Base-by-base conservation (phyloP, 73 alveolate genomes). In the Blepharisma stoltei region DNA sequence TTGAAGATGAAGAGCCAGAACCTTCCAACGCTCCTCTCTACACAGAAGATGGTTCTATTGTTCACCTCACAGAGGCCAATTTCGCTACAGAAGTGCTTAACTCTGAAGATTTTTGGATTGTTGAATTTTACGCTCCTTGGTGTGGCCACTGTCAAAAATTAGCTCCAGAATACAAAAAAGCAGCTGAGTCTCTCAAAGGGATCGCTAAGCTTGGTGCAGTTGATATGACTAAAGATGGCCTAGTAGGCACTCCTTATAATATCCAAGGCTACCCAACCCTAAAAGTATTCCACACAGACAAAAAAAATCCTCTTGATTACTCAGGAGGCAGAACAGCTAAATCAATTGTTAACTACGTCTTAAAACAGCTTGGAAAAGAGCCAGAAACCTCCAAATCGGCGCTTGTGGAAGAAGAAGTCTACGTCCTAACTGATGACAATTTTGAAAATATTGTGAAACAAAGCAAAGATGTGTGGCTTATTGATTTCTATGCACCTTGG, bases 111-210 rank as follows among this genome's bases (percentile, higher is more conserved):
- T 78, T 89, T 38, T 89, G 94, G 94, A 49, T 92, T 49, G 80
- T 92, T 23, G 94, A 89, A 80, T 92, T 92, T 82, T 92, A 67
- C 54, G 96, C 97, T 14, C 98, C 98, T 14, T 95, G 98, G 98
- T 91, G 98, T 79, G 99, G 99, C 32, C 99, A 95, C 71, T 95
- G 98, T 81, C 81, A 93, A 85, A 76, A 83, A 4, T 84, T 95
- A n/a, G 95, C 95, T 20, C 98, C 99, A 2, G 95, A 93, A 27
- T 93, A 92, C 87, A 97, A 95, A 84, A 90, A 94, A 87, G 96
- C 96, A 46, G 97, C 98, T 18, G 80, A 88, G 55, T 92, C 93
- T 11, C 82, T 89, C 27, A 88, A 87, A 85, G 99, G 97, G 0
- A 90, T 91, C 47, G 91, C 89, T 7, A 94, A 92, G 54, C 86